A percentile compares a stretch with the other conserved stretches of the same genome.
Conservation (phyloP, 2,329 filamentous ascomycete genomes). For the Colletotrichum costaricense region DNA sequence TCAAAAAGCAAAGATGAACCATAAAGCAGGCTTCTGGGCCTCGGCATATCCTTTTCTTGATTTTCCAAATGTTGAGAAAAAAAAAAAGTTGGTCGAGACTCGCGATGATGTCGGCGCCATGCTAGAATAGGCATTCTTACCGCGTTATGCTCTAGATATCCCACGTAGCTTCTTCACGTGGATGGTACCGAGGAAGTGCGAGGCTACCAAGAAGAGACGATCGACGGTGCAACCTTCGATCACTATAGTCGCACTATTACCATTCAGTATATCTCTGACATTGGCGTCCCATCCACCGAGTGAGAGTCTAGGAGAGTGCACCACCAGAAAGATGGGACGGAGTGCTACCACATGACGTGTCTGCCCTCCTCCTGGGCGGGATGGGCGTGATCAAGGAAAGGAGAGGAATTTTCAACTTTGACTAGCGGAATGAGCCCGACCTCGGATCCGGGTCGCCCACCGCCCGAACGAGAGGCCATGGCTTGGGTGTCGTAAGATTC, state of each 20-base stretch:
- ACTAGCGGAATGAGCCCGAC: not conserved
- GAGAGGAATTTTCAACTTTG: too few species aligned
- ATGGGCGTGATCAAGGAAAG: not conserved
- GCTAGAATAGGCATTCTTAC: not conserved
- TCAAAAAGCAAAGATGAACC: not conserved
- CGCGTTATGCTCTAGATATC: not conserved
- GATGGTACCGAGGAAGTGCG: not conserved
- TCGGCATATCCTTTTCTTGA: not conserved
- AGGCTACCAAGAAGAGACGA: not conserved
- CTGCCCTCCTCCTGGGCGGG: not conserved
- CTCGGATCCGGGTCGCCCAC: slow-evolving; percentile 5
- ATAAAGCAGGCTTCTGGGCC: not conserved
- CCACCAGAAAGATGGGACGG: not conserved
- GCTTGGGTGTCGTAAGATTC: slow-evolving; percentile 3
- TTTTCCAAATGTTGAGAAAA: not conserved
- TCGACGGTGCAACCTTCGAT: not conserved
- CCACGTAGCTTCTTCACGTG: not conserved
- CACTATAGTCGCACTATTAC: not conserved
- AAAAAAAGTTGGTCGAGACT: not conserved
- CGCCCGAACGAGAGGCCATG: slow-evolving; percentile 2
- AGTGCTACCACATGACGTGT: not conserved
- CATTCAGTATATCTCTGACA: not conserved
- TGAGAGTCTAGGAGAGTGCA: not conserved
- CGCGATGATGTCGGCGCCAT: not conserved
- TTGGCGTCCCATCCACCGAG: not conserved